Evolutionary conservation across 2,329 filamentous ascomycete species (phyloP).

Genomic region (Xylaria sp.): DNA sequence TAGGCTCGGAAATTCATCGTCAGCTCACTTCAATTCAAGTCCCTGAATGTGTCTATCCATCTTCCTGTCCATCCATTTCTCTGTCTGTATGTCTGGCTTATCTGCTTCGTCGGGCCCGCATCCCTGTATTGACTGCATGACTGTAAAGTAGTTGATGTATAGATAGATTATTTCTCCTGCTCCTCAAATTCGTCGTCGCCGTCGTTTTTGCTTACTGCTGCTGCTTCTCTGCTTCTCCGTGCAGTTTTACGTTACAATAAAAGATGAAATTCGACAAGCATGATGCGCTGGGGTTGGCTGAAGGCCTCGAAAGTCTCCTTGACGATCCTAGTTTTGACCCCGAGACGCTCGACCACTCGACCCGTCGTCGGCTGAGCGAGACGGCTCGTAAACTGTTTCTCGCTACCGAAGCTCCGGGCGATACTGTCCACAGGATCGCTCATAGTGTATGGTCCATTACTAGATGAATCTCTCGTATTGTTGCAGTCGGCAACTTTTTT

Average conservation of each 20-base stretch:
- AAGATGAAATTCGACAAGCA: constrained; percentile 24
- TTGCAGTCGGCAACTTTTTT: background rate
- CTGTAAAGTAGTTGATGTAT: no score
- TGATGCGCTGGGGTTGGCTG: constrained; percentile 27
- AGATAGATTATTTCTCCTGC: no score
- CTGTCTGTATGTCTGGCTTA: no score
- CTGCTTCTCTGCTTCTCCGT: background rate
- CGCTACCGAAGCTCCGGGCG: constrained; percentile 30
- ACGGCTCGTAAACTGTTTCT: constrained; percentile 33
- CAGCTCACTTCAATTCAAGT: no score
- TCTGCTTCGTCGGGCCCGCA: no score
- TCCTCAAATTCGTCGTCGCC: no score
- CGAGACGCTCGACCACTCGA: constrained; percentile 29
- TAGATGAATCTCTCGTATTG: background rate
- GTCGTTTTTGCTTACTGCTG: background rate
- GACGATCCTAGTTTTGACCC: constrained; percentile 30
- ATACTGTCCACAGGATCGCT: constrained; percentile 34
- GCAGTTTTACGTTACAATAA: background rate
- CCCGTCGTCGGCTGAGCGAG: constrained; percentile 35
- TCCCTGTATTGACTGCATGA: no score
- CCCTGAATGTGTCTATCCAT: no score
- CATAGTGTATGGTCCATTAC: constrained; percentile 20
- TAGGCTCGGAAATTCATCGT: no score
- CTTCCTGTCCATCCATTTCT: no score
- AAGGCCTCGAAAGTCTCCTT: constrained; percentile 32